A percentile compares a stretch with the other conserved stretches of the same genome.
Conservation (phyloP, 805 yeast species). For the Clavispora carvajalis region DNA sequence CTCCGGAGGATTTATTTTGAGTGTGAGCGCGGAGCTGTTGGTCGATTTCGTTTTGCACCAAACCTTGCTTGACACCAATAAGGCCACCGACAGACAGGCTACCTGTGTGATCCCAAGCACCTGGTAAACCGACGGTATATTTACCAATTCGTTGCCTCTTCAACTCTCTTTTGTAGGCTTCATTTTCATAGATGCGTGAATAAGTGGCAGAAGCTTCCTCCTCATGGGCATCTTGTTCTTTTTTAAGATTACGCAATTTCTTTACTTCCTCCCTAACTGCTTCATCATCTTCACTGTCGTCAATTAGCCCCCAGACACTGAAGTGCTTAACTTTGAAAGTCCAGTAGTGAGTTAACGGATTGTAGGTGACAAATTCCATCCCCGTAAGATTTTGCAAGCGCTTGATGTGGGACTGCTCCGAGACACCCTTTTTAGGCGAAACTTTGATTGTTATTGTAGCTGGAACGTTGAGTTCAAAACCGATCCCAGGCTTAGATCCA, state of each 20-base stretch:
- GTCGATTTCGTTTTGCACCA: constrained; percentile 28
- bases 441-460: constrained; percentile 66
- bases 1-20: constrained; percentile 18
- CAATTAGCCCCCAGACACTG: constrained; percentile 87
- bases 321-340: constrained; percentile 84
- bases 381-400: constrained; percentile 52
- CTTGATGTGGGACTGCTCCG: constrained; percentile 41
- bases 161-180: constrained; percentile 25
- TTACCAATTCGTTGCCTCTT: constrained; percentile 29
- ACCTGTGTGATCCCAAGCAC: constrained; percentile 27
- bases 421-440: constrained; percentile 45
- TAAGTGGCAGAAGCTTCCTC: constrained; percentile 32
- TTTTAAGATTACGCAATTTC: constrained; percentile 33
- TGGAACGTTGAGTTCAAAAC: constrained; percentile 70
- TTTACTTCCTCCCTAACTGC: constrained; percentile 3
- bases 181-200: constrained; percentile 27
- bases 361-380: constrained; percentile 76
- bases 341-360: constrained; percentile 71
- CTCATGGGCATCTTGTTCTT: constrained; percentile 37
- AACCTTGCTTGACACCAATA: constrained; percentile 23
- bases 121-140: constrained; percentile 31
- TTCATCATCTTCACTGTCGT: constrained; percentile 44
- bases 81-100: constrained; percentile 14
- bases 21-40: constrained; percentile 19
- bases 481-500: constrained; percentile 49